Percentiles rank a stretch among this genome's conserved stretches.
These are phyloP conservation scores for Cerrena zonata DNA, from an alignment of 1,284 basidiomycete species.

Conservation along the genomic window DNA sequence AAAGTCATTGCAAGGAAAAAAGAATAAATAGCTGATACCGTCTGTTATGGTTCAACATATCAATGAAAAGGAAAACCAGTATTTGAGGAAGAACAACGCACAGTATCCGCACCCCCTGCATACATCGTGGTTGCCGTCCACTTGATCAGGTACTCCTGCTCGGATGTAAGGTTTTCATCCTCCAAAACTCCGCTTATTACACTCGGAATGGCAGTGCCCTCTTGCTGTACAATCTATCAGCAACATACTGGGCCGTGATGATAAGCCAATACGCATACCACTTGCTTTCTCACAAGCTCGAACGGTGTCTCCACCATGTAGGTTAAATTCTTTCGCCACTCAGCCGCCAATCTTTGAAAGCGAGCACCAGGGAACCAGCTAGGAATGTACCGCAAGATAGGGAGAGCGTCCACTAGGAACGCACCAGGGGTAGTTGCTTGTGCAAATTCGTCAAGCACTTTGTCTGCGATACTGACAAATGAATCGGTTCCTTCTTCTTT, in stretches of 20 bases:
- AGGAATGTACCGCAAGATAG: conserved; percentile 4
- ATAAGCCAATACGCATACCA: background rate
- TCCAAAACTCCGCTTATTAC: conserved; percentile 15
- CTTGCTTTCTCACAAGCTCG: conserved; percentile 7
- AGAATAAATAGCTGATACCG: conserved; percentile 20
- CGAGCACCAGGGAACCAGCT: conserved; percentile 7
- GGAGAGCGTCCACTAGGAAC: background rate
- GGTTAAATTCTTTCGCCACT: conserved; percentile 17
- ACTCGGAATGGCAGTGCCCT: conserved; percentile 15
- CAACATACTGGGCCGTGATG: background rate
- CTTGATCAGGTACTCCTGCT: conserved; percentile 18
- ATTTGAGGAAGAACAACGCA: conserved; percentile 2
- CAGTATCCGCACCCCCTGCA: conserved; percentile 28
- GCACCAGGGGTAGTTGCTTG: background rate
- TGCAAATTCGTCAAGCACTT: background rate
- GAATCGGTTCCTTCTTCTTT: background rate
- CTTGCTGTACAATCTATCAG: conserved; percentile 9
- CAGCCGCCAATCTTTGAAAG: conserved; percentile 32
- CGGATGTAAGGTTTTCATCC: conserved; percentile 7
- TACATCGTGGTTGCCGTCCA: conserved; percentile 20
- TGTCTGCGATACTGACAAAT: background rate
- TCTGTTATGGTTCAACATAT: conserved; percentile 11
- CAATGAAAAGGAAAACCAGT: too few relatives aligned
- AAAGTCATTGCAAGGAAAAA: conserved; percentile 27
- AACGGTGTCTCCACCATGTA: conserved; percentile 7